phyloP scores from a whole-genome alignment of 2,329 filamentous ascomycete species.

The Magnaporthiopsis incrustans region DNA sequence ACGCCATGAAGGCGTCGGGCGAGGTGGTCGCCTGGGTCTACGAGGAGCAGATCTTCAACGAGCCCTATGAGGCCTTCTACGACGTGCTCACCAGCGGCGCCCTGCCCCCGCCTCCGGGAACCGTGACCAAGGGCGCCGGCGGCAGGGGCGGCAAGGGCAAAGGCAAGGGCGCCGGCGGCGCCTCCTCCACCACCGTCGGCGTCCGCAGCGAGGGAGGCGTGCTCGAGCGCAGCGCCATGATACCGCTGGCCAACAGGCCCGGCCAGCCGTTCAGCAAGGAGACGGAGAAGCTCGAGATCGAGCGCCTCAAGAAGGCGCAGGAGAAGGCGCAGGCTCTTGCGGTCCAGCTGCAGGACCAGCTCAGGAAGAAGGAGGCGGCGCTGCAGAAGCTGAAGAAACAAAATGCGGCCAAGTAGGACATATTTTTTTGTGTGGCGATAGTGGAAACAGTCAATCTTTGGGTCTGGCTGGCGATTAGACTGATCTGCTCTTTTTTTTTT shows the following conservation, averaged over 20 bases:
- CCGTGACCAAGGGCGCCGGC: constrained; percentile 48
- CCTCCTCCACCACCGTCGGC: constrained; percentile 24
- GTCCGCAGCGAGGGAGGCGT: constrained; percentile 40
- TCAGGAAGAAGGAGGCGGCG: constrained; percentile 56
- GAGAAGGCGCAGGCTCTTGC: constrained; percentile 55
- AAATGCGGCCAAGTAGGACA: constrained; percentile 13
- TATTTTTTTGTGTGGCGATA: not conserved
- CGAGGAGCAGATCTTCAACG: constrained; percentile 95
- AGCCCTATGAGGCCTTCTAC: constrained; percentile 88
- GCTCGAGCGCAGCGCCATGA: constrained; percentile 63
- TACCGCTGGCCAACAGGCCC: constrained; percentile 59
- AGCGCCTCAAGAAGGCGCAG: constrained; percentile 54
- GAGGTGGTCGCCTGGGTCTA: constrained; percentile 74
- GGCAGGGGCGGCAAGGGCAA: constrained; percentile 34
- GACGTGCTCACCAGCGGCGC: constrained; percentile 73
- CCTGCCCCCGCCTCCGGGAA: constrained; percentile 38
- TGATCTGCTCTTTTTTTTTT: not conserved
- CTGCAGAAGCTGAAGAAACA: constrained; percentile 53
- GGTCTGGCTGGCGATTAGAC: not conserved
- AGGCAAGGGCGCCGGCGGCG: constrained; percentile 30
- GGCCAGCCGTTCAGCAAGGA: constrained; percentile 67
- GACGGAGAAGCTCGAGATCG: constrained; percentile 57
- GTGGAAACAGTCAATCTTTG: too few relatives aligned
- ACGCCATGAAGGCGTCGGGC: constrained; percentile 47
- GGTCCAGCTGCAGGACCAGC: constrained; percentile 48